These are phyloP conservation scores for Candida alai DNA, from an alignment of 805 yeast species.

Conservation along the genomic window DNA sequence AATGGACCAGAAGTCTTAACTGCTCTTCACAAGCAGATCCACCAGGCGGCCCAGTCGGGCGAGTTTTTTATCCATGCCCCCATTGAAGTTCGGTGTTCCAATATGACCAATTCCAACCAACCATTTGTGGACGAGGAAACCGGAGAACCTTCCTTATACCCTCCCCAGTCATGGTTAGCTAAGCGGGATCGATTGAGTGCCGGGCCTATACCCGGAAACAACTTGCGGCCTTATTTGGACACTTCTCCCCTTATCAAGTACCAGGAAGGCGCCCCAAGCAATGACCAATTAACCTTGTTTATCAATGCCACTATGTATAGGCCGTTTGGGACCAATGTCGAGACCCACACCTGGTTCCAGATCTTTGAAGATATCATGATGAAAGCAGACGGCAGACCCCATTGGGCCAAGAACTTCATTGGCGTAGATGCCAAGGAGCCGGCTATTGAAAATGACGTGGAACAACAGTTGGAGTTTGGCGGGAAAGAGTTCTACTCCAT, in stretches of 20 bases:
- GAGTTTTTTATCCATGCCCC: slow-evolving; percentile 92
- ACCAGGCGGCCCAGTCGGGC: slow-evolving; percentile 53
- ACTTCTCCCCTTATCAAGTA: slow-evolving; percentile 67
- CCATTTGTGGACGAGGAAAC: slow-evolving; percentile 31
- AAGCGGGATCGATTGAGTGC: slow-evolving; percentile 49
- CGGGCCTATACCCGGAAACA: slow-evolving; percentile 86
- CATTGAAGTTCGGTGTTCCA: slow-evolving; percentile 89
- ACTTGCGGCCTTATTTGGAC: slow-evolving; percentile 76
- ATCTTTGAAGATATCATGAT: slow-evolving; percentile 76
- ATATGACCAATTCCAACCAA: slow-evolving; percentile 54
- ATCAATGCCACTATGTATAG: slow-evolving; percentile 94
- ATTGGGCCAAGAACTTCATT: slow-evolving; percentile 95
- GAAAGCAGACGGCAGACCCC: slow-evolving; percentile 88
- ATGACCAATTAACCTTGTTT: slow-evolving; percentile 77
- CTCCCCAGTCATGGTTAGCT: slow-evolving; percentile 47
- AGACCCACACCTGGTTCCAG: slow-evolving; percentile 75
- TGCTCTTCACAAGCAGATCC: slow-evolving; percentile 58
- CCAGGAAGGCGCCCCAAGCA: slow-evolving; percentile 45
- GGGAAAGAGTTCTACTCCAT: slow-evolving; percentile 59
- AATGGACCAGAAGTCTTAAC: slow-evolving; percentile 70
- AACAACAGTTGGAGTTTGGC: slow-evolving; percentile 37
- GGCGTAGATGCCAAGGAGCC: slow-evolving; percentile 45
- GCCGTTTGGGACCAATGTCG: slow-evolving; percentile 78
- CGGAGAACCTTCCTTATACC: slow-evolving; percentile 38
- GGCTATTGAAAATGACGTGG: slow-evolving; percentile 34